These are phyloP conservation scores for Debaryomyces subglobosus DNA, from an alignment of 1,139 yeast species.

Conservation along the genomic window DNA sequence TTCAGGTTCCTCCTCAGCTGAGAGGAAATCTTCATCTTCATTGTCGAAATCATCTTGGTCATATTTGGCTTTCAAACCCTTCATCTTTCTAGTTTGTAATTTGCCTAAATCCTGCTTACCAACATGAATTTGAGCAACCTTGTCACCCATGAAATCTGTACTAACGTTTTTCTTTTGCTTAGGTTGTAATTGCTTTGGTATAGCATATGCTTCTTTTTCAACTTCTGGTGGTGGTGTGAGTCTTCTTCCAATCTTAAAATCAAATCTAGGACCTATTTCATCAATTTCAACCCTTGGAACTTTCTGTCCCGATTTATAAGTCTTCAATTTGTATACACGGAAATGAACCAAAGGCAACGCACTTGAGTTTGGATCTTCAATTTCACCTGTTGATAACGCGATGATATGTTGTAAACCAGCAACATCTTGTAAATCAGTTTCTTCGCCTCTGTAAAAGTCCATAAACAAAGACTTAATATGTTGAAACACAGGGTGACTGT, in stretches of 20 bases:
- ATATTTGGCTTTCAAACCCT: conserved; percentile 86
- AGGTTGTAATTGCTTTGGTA: conserved; percentile 80
- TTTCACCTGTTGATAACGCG: conserved; percentile 76
- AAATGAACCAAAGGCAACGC: conserved; percentile 77
- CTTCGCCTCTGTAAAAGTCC: conserved; percentile 91
- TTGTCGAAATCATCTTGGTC: conserved; percentile 69
- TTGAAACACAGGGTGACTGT: conserved; percentile 80
- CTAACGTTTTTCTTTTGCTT: conserved; percentile 88
- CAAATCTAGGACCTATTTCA: conserved; percentile 95
- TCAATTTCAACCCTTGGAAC: conserved; percentile 92
- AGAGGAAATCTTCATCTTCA: conserved; percentile 40
- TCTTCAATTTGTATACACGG: conserved; percentile 86
- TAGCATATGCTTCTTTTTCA: conserved; percentile 85
- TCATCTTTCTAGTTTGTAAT: conserved; percentile 97
- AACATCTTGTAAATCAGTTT: conserved; percentile 83
- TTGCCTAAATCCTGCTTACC: conserved; percentile 92
- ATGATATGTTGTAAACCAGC: conserved; percentile 93
- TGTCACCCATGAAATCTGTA: conserved; percentile 91
- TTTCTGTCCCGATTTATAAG: conserved; percentile 82
- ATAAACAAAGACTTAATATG: conserved; percentile 86
- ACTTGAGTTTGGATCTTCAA: conserved; percentile 63
- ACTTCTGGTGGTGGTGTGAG: conserved; percentile 84
- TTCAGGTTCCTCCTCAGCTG: conserved; percentile 42
- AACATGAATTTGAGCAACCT: conserved; percentile 93
- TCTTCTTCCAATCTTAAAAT: conserved; percentile 88